phyloP scores from a whole-genome alignment of 208 protist genomes.

The Acanthamoeba rhysodes region DNA sequence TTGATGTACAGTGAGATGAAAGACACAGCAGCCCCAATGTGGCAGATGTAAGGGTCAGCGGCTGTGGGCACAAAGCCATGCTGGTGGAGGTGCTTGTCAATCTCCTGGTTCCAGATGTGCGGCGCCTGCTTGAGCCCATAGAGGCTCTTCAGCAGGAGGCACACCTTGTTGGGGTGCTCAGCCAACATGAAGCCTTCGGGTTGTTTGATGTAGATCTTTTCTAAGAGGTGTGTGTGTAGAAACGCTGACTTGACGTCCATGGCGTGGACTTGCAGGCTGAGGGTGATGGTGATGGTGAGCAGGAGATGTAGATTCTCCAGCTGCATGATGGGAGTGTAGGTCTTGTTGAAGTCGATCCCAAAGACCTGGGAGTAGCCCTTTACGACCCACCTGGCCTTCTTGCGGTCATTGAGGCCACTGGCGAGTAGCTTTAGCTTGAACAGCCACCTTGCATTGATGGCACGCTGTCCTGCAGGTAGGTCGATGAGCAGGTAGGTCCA shows the following conservation, averaged over 20 bases:
- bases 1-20: not conserved
- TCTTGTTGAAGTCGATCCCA: not conserved
- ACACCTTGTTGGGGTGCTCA: not conserved
- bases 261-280: not conserved
- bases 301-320: not conserved
- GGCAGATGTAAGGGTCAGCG: not conserved
- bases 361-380: not conserved
- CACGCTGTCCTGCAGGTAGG: not conserved
- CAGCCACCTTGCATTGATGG: not conserved
- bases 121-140: constrained; percentile 32
- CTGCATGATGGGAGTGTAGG: not conserved
- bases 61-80: not conserved
- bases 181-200: not conserved
- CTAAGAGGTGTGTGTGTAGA: not conserved
- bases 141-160: not conserved
- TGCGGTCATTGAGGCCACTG: not conserved
- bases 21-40: not conserved
- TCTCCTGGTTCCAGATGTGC: not conserved
- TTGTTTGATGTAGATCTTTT: not conserved
- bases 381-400: not conserved
- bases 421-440: not conserved
- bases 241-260: not conserved
- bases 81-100: not conserved
- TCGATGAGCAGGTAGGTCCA: not conserved
- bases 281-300: not conserved